Percentiles rank a stretch among this genome's conserved stretches.
phyloP scores from a whole-genome alignment of 2,329 filamentous ascomycete genomes.

The Verticillium nonalfalfae region DNA sequence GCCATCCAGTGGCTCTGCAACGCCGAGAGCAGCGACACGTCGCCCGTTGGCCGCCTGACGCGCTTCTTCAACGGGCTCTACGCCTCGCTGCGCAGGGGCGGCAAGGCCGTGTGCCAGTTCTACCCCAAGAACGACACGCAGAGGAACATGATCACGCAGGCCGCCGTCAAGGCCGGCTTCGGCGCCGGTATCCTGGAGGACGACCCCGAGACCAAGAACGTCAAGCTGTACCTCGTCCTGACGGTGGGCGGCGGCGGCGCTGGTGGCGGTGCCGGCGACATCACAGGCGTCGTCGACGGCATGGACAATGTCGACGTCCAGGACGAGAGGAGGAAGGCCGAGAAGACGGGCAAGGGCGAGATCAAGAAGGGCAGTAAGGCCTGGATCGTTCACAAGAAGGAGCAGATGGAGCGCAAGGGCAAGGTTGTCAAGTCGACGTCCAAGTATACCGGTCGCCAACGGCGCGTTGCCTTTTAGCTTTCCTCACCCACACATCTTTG shows the following conservation, averaged over 20 bases:
- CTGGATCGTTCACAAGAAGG: conserved; percentile 83
- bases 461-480: conserved; percentile 66
- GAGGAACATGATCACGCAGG: conserved; percentile 83
- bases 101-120: conserved; percentile 91
- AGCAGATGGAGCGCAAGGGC: conserved; percentile 90
- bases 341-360: conserved; percentile 40
- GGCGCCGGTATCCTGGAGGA: conserved; percentile 93
- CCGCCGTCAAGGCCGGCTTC: conserved; percentile 90
- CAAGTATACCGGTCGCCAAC: conserved; percentile 90
- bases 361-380: conserved; percentile 76
- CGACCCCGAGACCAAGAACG: conserved; percentile 92
- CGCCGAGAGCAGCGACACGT: conserved; percentile 82
- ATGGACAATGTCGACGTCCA: conserved; percentile 84
- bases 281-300: conserved; percentile 81
- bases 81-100: conserved; percentile 73
- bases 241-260: conserved; percentile 66
- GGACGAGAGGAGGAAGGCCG: conserved; percentile 54
- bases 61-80: conserved; percentile 94
- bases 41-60: conserved; percentile 67
- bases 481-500: background rate
- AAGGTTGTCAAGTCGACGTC: conserved; percentile 89
- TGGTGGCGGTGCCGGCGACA: conserved; percentile 60
- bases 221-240: conserved; percentile 91
- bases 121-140: conserved; percentile 95
- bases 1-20: conserved; percentile 99